Evolutionary conservation across 331 rosid genomes (phyloP).

Genomic region (Rhamnella rubrinervis): DNA sequence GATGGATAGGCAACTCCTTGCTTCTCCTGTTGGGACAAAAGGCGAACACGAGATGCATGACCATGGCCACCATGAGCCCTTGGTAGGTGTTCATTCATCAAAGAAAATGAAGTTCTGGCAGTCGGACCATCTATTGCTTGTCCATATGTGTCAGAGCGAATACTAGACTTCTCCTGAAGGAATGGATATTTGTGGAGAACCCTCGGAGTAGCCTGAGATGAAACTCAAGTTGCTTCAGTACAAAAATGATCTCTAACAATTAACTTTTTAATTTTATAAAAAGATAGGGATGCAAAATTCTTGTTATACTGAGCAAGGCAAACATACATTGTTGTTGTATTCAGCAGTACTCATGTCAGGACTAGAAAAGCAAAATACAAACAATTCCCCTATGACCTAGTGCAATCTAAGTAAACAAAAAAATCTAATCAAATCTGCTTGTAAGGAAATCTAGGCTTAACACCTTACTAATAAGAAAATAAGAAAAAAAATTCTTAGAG

Average conservation of each 20-base stretch:
- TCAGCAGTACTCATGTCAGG: too few relatives aligned
- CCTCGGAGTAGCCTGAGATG: conserved; percentile 68
- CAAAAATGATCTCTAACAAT: neutral
- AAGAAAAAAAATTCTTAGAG: too few relatives aligned
- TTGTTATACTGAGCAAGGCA: too few relatives aligned
- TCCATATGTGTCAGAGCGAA: conserved; percentile 67
- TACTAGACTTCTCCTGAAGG: conserved; percentile 58
- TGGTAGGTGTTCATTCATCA: conserved; percentile 68
- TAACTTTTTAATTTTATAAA: too few relatives aligned
- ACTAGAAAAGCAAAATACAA: too few relatives aligned
- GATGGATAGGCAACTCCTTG: conserved; percentile 56
- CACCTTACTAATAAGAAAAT: too few relatives aligned
- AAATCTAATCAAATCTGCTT: neutral
- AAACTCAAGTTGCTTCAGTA: conserved; percentile 38
- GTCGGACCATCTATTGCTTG: conserved; percentile 60
- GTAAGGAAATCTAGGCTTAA: neutral
- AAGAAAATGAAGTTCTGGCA: conserved; percentile 60
- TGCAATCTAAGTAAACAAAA: neutral
- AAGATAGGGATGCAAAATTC: too few relatives aligned
- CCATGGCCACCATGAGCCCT: conserved; percentile 60
- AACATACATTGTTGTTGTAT: too few relatives aligned
- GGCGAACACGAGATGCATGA: conserved; percentile 67
- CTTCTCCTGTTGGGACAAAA: conserved; percentile 62
- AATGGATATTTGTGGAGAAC: conserved; percentile 67
- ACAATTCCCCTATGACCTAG: neutral